These are phyloP conservation scores for Picochlorum sp. DNA, from an alignment of 139 green algal species.

Conservation along the genomic window DNA sequence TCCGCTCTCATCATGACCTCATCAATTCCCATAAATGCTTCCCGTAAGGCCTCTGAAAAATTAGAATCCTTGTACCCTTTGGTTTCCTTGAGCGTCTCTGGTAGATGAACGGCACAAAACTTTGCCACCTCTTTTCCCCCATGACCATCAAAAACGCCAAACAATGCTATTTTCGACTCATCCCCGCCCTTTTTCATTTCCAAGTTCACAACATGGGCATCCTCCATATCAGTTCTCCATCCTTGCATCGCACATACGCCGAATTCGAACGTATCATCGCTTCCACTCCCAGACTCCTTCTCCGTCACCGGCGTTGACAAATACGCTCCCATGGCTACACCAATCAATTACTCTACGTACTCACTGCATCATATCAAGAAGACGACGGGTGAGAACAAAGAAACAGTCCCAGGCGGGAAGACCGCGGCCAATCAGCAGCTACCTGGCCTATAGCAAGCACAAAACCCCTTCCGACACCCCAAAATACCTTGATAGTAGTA, in stretches of 20 bases:
- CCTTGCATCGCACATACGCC: conserved; percentile 62
- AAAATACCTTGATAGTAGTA: too few species aligned
- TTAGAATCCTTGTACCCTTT: conserved; percentile 18
- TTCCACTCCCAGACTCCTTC: conserved; percentile 43
- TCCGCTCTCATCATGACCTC: conserved; percentile 25
- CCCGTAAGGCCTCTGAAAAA: conserved; percentile 21
- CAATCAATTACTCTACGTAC: too few species aligned
- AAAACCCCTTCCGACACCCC: too few species aligned
- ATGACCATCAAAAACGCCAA: conserved; percentile 58
- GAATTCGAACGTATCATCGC: conserved; percentile 42
- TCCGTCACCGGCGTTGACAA: conserved; percentile 48
- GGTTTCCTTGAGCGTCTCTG: conserved; percentile 20
- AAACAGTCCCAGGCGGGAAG: too few species aligned
- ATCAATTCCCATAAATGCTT: conserved; percentile 41
- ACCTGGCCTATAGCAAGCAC: too few species aligned
- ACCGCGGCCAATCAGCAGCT: too few species aligned
- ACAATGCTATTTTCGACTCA: conserved; percentile 20
- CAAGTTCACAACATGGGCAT: conserved; percentile 36
- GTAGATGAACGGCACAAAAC: conserved; percentile 36
- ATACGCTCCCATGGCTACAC: conserved; percentile 52
- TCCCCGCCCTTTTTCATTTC: conserved; percentile 14
- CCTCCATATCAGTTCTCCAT: conserved; percentile 64
- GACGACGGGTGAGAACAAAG: too few species aligned
- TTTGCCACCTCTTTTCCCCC: conserved; percentile 51
- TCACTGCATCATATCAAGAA: too few species aligned